These are phyloP conservation scores for Setaria italica DNA, from an alignment of 202 grass and related monocot species.

Conservation along the genomic window DNA sequence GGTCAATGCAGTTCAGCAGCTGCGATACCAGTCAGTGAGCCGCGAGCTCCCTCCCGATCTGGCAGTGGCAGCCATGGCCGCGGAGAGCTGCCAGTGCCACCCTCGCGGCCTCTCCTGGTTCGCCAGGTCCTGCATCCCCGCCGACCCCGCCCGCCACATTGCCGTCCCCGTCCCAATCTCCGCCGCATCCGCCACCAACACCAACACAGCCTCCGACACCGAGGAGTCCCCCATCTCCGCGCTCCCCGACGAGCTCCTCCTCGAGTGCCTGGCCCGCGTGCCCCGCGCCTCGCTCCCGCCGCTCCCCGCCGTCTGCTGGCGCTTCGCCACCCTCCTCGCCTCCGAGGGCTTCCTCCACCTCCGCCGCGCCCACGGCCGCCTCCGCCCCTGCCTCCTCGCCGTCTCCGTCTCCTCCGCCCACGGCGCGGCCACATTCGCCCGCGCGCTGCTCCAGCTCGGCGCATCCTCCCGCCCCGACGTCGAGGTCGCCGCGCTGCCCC, in stretches of 20 bases:
- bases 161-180: conserved; percentile 46
- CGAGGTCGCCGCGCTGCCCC: conserved; percentile 43
- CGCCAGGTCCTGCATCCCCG: conserved; percentile 69
- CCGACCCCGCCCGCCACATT: conserved; percentile 64
- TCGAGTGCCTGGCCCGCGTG: conserved; percentile 68
- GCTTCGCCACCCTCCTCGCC: conserved; percentile 55
- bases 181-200: background rate
- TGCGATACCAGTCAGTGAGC: background rate
- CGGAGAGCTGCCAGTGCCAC: conserved; percentile 74
- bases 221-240: conserved; percentile 34
- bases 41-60: conserved; percentile 19
- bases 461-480: background rate
- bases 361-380: conserved; percentile 51
- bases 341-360: conserved; percentile 50
- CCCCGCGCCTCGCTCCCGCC: conserved; percentile 53
- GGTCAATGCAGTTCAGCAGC: background rate
- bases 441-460: conserved; percentile 47
- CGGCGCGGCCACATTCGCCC: conserved; percentile 6
- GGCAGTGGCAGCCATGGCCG: conserved; percentile 36
- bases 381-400: conserved; percentile 55
- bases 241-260: conserved; percentile 71
- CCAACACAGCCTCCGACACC: background rate
- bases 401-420: conserved; percentile 36
- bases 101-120: conserved; percentile 72
- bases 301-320: conserved; percentile 60